Conservation (phyloP, 768 basidiomycete genomes). For the Hirschioporus abietinus region DNA sequence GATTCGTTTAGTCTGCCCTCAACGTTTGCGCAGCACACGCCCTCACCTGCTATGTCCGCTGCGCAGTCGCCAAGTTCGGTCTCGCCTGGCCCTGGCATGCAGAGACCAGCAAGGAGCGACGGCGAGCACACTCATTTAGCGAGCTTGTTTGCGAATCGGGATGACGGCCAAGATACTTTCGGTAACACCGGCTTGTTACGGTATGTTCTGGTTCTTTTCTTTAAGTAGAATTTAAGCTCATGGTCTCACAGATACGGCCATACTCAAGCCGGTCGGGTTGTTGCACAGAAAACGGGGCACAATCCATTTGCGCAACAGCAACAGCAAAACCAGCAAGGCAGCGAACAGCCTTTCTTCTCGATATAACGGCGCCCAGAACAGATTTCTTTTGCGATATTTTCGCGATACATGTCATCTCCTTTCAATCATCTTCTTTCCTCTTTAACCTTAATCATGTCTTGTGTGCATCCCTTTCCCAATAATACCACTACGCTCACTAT, state of each 20-base stretch:
- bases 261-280: constrained; percentile 22
- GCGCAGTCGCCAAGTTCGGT: constrained; percentile 13
- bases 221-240: constrained; percentile 6
- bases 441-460: neutral
- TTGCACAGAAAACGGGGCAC: constrained; percentile 32
- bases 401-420: neutral
- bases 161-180: constrained; percentile 94
- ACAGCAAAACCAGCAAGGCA: constrained; percentile 47
- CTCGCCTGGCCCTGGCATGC: constrained; percentile 8
- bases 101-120: constrained; percentile 44
- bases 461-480: neutral
- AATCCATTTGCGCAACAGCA: constrained; percentile 67
- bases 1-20: constrained; percentile 37
- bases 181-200: constrained; percentile 82
- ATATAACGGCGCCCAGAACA: constrained; percentile 33
- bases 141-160: constrained; percentile 76
- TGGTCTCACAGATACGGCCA: constrained; percentile 37
- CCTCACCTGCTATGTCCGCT: constrained; percentile 25
- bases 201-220: constrained; percentile 29
- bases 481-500: neutral
- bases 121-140: constrained; percentile 74
- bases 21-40: constrained; percentile 28
- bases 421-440: neutral
- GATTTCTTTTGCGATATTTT: neutral
- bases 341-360: constrained; percentile 78